phyloP scores from a whole-genome alignment of 1,284 basidiomycete species.

The Melampsora larici-populina region DNA sequence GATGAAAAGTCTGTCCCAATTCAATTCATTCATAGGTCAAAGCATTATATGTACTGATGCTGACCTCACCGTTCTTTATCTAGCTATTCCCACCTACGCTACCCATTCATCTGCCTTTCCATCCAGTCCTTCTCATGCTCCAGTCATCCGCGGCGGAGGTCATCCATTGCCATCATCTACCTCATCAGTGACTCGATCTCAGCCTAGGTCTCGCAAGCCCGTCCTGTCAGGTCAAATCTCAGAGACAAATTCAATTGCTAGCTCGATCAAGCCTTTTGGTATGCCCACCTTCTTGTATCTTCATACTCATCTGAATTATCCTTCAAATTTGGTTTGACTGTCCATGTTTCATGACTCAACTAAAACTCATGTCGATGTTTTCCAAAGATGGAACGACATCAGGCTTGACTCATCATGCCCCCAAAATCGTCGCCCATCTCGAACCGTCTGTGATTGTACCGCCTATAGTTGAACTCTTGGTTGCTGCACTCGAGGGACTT shows the following conservation, averaged over 20 bases:
- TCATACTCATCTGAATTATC: no score
- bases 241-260: no score
- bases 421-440: conserved; percentile 72
- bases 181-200: neutral
- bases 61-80: conserved; percentile 5
- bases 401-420: conserved; percentile 66
- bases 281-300: no score
- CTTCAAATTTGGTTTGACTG: no score
- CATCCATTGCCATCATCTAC: conserved; percentile 10
- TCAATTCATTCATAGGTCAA: conserved; percentile 34
- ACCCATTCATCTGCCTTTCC: conserved; percentile 29
- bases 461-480: conserved; percentile 83
- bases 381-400: conserved; percentile 66
- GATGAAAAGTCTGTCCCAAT: conserved; percentile 34
- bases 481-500: conserved; percentile 84
- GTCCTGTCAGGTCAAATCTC: no score
- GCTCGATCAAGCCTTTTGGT: no score
- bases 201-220: no score
- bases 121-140: neutral
- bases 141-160: neutral
- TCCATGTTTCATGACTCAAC: no score
- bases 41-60: neutral
- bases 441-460: conserved; percentile 88
- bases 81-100: neutral
- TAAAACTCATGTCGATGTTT: conserved; percentile 90